Evolutionary conservation across 768 basidiomycete species (phyloP), one percentile per base, ranked within the genome.

Genomic region (Fomitopsis serialis): DNA sequence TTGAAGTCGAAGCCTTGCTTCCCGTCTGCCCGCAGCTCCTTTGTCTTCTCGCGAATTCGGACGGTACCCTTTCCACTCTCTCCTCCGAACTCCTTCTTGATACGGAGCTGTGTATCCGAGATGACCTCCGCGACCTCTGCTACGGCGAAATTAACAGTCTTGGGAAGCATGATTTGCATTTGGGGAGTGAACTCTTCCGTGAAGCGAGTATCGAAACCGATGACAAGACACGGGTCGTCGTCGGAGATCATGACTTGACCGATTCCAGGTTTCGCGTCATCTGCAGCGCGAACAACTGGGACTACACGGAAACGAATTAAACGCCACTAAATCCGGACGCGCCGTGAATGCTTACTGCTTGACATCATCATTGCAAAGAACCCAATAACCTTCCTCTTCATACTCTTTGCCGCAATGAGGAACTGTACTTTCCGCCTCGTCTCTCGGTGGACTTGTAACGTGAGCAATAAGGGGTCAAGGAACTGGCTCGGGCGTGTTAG

Each of bases 281-380:
- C 97, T 19, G 87, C 88, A 45, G 97, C 96, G 54, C 97, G 88
- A 34, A 83, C 81, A 48, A 98, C 95, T 50, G 97, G 93, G 58
- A 99, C 96, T 97, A 25, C 10, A 36, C 21, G 43, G 9, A 36
- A 27, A 42, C 2, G 52, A 34, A 24, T 12, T 13, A 5, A 32
- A 32, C 6, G 27, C 22, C 15, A 19, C 42, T 6, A 45, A 12
- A 13, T 9, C 25, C 21, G 19, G 24, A 53, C 21, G 36, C 2
- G 15, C 15, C 15, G 32, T 42, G n/a, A 24, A 35, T 8, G 70
- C 80, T 63, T 68, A 98, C 95, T 98, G 64, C 88, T 89, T 45
- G 87, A 84, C 85, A 98, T 90, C 42, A 92, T 23, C 89, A 83
- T 74, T 3, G 87, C 84, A 60, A 93, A 89, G 58, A 85, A 81